These are phyloP conservation scores for Saccharomycopsis sp. DNA, from an alignment of 805 yeast species.

Conservation along the genomic window DNA sequence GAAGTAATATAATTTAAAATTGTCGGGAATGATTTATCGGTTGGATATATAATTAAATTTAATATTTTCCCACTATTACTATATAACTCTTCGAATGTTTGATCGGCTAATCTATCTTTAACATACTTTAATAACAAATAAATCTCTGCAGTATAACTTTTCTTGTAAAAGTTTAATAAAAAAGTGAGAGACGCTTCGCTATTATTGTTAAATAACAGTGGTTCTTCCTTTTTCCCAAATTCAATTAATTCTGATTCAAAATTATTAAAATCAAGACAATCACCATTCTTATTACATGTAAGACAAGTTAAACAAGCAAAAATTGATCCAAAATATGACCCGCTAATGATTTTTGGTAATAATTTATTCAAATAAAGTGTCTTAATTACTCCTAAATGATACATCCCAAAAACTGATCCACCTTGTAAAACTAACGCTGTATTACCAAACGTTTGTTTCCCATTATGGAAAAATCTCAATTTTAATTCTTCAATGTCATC, in stretches of 20 bases:
- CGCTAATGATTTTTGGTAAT: conserved; percentile 80
- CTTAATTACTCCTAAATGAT: conserved; percentile 88
- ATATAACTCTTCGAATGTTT: conserved; percentile 92
- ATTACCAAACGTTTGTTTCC: conserved; percentile 79
- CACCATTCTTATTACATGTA: not conserved
- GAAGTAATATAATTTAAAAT: conserved; percentile 84
- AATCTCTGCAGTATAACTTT: conserved; percentile 85
- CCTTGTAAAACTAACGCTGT: conserved; percentile 92
- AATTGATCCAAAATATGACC: conserved; percentile 90
- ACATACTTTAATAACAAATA: conserved; percentile 74
- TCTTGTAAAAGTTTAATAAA: conserved; percentile 30
- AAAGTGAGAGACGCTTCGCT: conserved; percentile 2
- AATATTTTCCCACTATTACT: conserved; percentile 69
- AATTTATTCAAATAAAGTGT: conserved; percentile 70
- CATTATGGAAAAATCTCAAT: conserved; percentile 76
- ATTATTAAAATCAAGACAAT: conserved; percentile 2
- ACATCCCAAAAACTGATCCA: conserved; percentile 88
- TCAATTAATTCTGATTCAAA: not conserved
- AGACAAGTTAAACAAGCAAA: conserved; percentile 84
- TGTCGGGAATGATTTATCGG: conserved; percentile 60
- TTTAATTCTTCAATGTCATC: conserved; percentile 40
- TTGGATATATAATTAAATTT: conserved; percentile 81
- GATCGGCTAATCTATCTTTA: conserved; percentile 62
- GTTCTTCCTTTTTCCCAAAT: conserved; percentile 8
- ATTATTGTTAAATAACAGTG: conserved; percentile 4